phyloP scores from a whole-genome alignment of 208 protist genomes.

The Naegleria lovaniensis region DNA sequence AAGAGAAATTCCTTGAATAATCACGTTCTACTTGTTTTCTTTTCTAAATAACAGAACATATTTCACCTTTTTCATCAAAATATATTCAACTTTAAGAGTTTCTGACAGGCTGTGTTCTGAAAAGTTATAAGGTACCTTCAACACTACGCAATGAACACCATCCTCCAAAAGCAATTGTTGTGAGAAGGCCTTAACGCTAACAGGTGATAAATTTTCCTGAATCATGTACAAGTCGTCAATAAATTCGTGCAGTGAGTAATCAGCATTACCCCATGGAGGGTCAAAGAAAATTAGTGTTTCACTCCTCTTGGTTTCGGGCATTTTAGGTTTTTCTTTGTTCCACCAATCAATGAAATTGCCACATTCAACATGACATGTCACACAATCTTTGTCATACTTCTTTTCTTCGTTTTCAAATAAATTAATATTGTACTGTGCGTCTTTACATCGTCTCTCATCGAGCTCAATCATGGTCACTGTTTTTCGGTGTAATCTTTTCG shows the following conservation, averaged over 20 bases:
- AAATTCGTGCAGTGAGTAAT: not conserved
- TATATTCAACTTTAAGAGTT: not conserved
- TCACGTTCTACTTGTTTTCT: too few species aligned
- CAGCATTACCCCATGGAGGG: not conserved
- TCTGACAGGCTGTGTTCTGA: not conserved
- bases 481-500: not conserved
- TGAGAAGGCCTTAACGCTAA: not conserved
- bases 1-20: too few species aligned
- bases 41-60: not conserved
- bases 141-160: not conserved
- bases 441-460: not conserved
- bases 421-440: not conserved
- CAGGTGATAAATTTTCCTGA: not conserved
- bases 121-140: not conserved
- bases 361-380: not conserved
- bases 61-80: not conserved
- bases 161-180: not conserved
- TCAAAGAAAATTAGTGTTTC: not conserved
- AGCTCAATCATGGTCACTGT: not conserved
- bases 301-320: not conserved
- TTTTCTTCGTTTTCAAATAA: not conserved
- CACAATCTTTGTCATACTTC: not conserved
- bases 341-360: not conserved
- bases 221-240: constrained; percentile 10
- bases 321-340: not conserved